phyloP scores from a whole-genome alignment of 306 rosid species.

The Delonix regia region DNA sequence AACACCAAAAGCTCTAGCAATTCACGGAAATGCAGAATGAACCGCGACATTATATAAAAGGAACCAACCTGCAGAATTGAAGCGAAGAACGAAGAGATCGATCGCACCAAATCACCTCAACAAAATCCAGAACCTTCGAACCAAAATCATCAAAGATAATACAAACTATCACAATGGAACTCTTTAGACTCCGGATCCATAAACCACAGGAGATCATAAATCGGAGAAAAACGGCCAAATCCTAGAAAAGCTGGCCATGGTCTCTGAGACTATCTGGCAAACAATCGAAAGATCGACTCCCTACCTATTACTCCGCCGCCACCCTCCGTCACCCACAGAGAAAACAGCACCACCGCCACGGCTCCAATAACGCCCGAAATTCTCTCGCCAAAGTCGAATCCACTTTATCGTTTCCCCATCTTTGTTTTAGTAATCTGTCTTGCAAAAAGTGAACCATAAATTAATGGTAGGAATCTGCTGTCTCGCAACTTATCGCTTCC shows the following conservation, averaged over 20 bases:
- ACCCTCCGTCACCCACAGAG: neutral
- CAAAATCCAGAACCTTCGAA: neutral
- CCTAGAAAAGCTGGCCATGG: slow-evolving; percentile 27
- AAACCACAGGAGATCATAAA: slow-evolving; percentile 24
- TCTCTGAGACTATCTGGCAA: neutral
- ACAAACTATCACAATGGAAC: slow-evolving; percentile 26
- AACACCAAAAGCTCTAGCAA: slow-evolving; percentile 1
- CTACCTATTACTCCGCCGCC: slow-evolving; percentile 1
- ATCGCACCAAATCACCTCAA: slow-evolving; percentile 35
- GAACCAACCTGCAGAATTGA: slow-evolving; percentile 45
- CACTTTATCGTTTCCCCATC: slow-evolving; percentile 5
- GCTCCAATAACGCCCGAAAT: slow-evolving; percentile 3
- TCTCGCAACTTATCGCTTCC: slow-evolving; percentile 1
- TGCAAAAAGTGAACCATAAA: slow-evolving; percentile 22
- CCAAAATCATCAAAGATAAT: slow-evolving; percentile 14
- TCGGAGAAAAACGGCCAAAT: slow-evolving; percentile 36
- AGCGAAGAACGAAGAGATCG: slow-evolving; percentile 31
- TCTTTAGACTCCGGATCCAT: slow-evolving; percentile 44
- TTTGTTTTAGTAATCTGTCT: slow-evolving; percentile 31
- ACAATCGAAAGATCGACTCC: slow-evolving; percentile 5
- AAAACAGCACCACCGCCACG: slow-evolving; percentile 1
- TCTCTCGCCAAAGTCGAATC: slow-evolving; percentile 42
- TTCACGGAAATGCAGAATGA: slow-evolving; percentile 29
- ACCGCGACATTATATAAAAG: neutral
- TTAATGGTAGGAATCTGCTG: slow-evolving; percentile 38